A percentile compares a stretch with the other conserved stretches of the same genome.
phyloP scores from a whole-genome alignment of 2,329 filamentous ascomycete genomes.

The Fusarium oligoseptatum region DNA sequence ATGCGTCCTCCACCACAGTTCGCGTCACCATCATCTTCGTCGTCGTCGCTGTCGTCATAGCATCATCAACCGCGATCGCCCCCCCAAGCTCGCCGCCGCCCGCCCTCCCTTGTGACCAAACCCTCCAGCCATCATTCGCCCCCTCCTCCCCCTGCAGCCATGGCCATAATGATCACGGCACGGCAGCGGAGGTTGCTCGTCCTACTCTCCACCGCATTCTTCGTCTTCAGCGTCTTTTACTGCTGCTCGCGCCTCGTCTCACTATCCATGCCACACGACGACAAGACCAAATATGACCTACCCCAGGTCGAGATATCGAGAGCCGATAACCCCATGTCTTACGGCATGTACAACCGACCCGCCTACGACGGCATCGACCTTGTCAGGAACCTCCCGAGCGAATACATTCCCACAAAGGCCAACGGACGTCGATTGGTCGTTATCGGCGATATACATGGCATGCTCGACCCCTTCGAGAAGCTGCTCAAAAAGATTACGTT shows the following conservation, averaged over 20 bases:
- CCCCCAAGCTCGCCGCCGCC: slow-evolving; percentile 1
- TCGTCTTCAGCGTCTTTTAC: slow-evolving; percentile 52
- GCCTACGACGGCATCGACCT: slow-evolving; percentile 51
- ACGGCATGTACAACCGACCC: slow-evolving; percentile 57
- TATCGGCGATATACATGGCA: slow-evolving; percentile 94
- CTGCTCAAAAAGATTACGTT: slow-evolving; percentile 78
- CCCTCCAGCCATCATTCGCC: slow-evolving; percentile 12
- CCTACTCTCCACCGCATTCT: slow-evolving; percentile 50
- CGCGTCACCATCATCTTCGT: slow-evolving; percentile 12
- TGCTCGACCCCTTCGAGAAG: slow-evolving; percentile 73
- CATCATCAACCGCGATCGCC: background rate
- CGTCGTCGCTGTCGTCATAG: slow-evolving; percentile 30
- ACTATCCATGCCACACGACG: slow-evolving; percentile 34
- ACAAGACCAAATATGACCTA: slow-evolving; percentile 13
- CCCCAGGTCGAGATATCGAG: slow-evolving; percentile 35
- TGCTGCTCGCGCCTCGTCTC: slow-evolving; percentile 51
- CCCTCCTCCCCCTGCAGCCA: slow-evolving; percentile 9
- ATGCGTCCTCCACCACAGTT: slow-evolving; percentile 13
- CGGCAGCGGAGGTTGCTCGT: slow-evolving; percentile 49
- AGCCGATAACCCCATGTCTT: slow-evolving; percentile 56
- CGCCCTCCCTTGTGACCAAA: slow-evolving; percentile 6
- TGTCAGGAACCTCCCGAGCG: slow-evolving; percentile 48
- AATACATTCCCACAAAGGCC: slow-evolving; percentile 50
- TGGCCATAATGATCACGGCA: slow-evolving; percentile 43
- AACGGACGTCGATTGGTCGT: slow-evolving; percentile 76